Base-by-base conservation (phyloP, 148 eudicot genomes). In the Polygonum maritimum region DNA sequence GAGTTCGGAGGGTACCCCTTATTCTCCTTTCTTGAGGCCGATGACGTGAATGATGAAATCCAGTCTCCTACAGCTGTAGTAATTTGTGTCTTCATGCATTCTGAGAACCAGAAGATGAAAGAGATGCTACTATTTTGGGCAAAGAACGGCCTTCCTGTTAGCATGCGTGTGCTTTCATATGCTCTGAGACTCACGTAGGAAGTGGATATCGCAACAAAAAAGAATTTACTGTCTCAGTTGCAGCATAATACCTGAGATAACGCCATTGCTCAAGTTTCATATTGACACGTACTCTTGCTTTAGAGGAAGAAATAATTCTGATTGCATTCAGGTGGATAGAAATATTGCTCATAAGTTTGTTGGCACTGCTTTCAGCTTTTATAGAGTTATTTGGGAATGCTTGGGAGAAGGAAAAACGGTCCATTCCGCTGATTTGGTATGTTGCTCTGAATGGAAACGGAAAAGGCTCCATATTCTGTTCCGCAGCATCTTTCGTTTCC, bases 161-260 rank as follows among this genome's bases (percentile, higher is more conserved):
- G 78, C 65, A 73, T 75, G 47, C 83, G 79, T 21, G 60, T 84
- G 40, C 74, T 84, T 55, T 84, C 83, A 35, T 84, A 84, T 67
- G 83, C 83, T 67, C 21, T 80, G 62, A 78, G 84, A 80, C 83
- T 84, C 76, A 81, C 83, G 9, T 77, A 73, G 58, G 87, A 82
- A 73, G 85, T 79, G 40, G 76, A 76, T 9, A 76, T 55, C 38
- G 81, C 71, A 35, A 69, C 35, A 18, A 69, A 69, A 69, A 36
- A 69, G 72, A 44, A 39, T 36, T 69, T 69, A 35, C 45, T 69
- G 13, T 69, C 21, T 65, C 65, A 40, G 18, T 65, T 60, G 48
- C 74, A 77, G 57, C 69, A 74, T 44, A 7, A 44, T 51, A 39
- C 19, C 70, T 76, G 74, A 75, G 8, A 36, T 69, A 44, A 71